A percentile compares a stretch with the other conserved stretches of the same genome.
These are phyloP conservation scores for Teunomyces panamensis DNA, from an alignment of 805 yeast genomes.

Conservation along the genomic window DNA sequence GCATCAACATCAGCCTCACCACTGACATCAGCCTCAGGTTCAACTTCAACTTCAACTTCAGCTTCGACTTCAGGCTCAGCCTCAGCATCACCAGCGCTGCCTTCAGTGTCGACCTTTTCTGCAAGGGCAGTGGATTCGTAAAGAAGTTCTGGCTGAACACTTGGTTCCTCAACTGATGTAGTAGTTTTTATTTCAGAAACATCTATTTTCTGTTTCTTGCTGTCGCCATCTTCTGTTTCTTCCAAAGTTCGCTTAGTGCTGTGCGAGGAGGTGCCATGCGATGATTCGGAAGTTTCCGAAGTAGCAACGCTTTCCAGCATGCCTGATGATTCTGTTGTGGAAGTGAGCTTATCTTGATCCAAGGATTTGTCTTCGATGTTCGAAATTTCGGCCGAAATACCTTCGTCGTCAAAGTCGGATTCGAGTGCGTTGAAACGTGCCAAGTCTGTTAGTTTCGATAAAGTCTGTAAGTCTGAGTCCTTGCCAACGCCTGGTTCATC, in stretches of 20 bases:
- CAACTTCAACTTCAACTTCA: slow-evolving; percentile 53
- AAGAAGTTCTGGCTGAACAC: background rate
- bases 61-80: slow-evolving; percentile 64
- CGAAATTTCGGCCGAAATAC: slow-evolving; percentile 2
- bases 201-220: background rate
- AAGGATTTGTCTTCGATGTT: background rate
- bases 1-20: slow-evolving; percentile 42
- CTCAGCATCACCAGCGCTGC: background rate
- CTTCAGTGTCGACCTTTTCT: background rate
- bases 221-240: background rate
- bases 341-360: background rate
- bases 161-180: background rate
- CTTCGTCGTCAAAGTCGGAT: slow-evolving; percentile 30
- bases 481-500: slow-evolving; percentile 18
- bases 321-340: background rate
- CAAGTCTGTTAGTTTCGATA: slow-evolving; percentile 42
- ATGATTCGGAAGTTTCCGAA: background rate
- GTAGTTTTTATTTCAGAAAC: background rate
- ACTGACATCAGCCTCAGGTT: slow-evolving; percentile 28
- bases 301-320: background rate
- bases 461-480: slow-evolving; percentile 34
- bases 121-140: background rate
- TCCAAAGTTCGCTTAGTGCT: background rate
- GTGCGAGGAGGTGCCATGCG: background rate
- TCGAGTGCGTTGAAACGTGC: slow-evolving; percentile 39